Evolutionary conservation across 352 stramenopile species (phyloP).

Genomic region (Phytopythium ostracodes): DNA sequence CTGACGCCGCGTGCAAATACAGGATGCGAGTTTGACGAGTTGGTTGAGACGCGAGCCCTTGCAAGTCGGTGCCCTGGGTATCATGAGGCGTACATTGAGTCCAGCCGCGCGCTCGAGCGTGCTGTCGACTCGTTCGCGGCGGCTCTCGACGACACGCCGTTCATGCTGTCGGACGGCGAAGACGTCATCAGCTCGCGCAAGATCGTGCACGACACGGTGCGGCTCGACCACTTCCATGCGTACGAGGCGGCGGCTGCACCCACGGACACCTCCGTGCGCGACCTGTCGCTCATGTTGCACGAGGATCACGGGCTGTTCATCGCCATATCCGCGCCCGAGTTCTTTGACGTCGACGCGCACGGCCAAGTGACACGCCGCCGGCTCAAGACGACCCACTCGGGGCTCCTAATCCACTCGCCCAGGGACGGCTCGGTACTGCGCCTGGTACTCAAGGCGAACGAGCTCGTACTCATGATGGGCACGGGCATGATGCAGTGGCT

Average conservation of each 20-base stretch:
- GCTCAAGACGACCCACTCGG: not conserved
- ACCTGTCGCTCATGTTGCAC: conserved; percentile 50
- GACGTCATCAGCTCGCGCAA: conserved; percentile 25
- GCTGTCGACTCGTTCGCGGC: conserved; percentile 34
- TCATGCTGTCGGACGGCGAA: conserved; percentile 32
- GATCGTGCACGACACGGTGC: conserved; percentile 38
- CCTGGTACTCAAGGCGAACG: conserved; percentile 12
- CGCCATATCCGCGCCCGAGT: conserved; percentile 39
- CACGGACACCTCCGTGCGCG: conserved; percentile 8
- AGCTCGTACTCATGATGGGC: conserved; percentile 22
- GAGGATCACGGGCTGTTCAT: conserved; percentile 61
- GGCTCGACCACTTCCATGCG: conserved; percentile 63
- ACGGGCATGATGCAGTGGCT: conserved; percentile 17
- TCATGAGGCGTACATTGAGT: conserved; percentile 30
- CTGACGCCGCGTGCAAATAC: conserved; percentile 40
- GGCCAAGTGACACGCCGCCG: not conserved
- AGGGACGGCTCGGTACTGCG: conserved; percentile 7
- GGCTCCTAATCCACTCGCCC: conserved; percentile 23
- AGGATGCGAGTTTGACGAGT: conserved; percentile 26
- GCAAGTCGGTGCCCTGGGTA: conserved; percentile 40
- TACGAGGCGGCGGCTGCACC: conserved; percentile 30
- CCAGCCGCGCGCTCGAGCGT: conserved; percentile 35
- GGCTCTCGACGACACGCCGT: conserved; percentile 32
- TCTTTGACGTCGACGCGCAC: conserved; percentile 33
- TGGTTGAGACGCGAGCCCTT: conserved; percentile 10